Evolutionary conservation across 495 filamentous ascomycete genomes (phyloP).

Genomic region (Podospora appendiculata): DNA sequence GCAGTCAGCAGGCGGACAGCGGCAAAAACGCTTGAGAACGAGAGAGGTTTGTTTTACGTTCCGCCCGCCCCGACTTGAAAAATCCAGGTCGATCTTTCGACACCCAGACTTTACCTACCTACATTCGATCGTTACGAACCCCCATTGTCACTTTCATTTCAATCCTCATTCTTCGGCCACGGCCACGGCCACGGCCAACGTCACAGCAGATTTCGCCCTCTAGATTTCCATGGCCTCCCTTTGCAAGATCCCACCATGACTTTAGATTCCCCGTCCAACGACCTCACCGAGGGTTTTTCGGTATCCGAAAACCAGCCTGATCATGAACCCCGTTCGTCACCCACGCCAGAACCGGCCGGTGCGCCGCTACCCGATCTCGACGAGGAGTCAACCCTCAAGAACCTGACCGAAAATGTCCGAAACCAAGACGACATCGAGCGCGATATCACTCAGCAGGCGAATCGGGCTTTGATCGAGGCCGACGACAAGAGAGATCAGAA

Average conservation of each 20-base stretch:
- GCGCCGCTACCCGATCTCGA: conserved; percentile 13
- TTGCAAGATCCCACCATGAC: not conserved
- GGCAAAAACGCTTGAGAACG: no score
- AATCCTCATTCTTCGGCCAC: no score
- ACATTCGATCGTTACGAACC: no score
- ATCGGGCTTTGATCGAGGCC: conserved; percentile 66
- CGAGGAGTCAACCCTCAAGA: conserved; percentile 56
- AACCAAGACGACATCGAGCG: conserved; percentile 80
- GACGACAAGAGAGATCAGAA: conserved; percentile 84
- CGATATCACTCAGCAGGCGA: conserved; percentile 67
- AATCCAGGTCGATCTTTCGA: no score
- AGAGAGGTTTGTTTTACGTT: no score
- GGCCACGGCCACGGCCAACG: no score
- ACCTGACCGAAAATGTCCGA: conserved; percentile 64
- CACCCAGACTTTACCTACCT: no score
- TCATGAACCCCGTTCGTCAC: not conserved
- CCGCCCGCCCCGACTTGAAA: no score
- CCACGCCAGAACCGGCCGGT: not conserved
- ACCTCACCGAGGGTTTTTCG: no score
- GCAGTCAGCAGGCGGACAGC: no score
- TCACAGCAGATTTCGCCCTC: not conserved
- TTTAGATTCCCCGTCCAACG: not conserved
- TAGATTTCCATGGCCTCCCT: not conserved
- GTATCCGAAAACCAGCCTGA: not conserved
- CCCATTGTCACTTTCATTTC: no score